phyloP scores from a whole-genome alignment of 1,139 yeast genomes.

The Pichia sp. region DNA sequence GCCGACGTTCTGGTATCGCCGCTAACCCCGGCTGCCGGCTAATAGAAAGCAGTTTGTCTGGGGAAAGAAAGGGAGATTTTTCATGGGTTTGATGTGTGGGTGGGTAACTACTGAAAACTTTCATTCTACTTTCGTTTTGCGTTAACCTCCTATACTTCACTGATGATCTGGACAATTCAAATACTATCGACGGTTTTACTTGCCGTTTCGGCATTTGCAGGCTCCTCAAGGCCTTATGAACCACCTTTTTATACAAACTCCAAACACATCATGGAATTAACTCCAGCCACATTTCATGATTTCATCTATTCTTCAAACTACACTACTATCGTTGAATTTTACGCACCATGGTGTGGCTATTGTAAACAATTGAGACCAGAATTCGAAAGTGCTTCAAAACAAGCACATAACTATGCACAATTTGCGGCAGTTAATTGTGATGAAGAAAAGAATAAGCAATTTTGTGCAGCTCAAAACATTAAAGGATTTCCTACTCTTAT shows the following conservation, averaged over 20 bases:
- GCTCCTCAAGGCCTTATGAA: slow-evolving; percentile 2
- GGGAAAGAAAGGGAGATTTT: no score
- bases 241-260: slow-evolving; percentile 21
- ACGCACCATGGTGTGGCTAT: slow-evolving; percentile 97
- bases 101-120: no score
- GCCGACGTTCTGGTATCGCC: no score
- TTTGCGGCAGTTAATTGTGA: slow-evolving; percentile 91
- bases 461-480: slow-evolving; percentile 64
- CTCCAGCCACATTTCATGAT: slow-evolving; percentile 46
- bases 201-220: slow-evolving; percentile 2
- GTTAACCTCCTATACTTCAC: no score
- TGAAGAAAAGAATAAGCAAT: slow-evolving; percentile 51
- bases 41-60: no score
- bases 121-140: no score
- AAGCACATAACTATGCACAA: slow-evolving; percentile 53
- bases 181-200: neutral
- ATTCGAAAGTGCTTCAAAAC: slow-evolving; percentile 58
- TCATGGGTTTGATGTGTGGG: no score
- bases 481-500: slow-evolving; percentile 78
- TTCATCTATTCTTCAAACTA: slow-evolving; percentile 65
- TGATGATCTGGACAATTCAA: neutral
- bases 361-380: slow-evolving; percentile 55
- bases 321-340: slow-evolving; percentile 81
- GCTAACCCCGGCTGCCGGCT: no score
- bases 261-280: slow-evolving; percentile 24